These are phyloP conservation scores for Ustilago shanxiensis DNA, from an alignment of 1,284 basidiomycete species.

Conservation along the genomic window DNA sequence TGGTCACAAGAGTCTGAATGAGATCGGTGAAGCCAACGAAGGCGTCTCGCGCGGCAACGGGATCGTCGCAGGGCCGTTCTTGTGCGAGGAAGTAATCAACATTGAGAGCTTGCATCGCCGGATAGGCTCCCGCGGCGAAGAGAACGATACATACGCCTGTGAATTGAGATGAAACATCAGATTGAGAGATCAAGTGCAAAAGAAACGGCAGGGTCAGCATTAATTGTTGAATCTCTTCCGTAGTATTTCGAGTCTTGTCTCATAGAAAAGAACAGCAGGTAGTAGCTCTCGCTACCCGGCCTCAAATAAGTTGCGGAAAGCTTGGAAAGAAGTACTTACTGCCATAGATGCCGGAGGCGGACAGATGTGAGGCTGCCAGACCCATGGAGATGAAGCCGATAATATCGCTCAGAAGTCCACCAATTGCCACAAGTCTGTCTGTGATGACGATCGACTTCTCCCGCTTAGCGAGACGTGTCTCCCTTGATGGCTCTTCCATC, in stretches of 20 bases:
- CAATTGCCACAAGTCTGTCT: constrained; percentile 30
- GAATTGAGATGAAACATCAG: neutral
- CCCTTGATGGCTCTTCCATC: constrained; percentile 6
- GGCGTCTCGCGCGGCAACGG: constrained; percentile 35
- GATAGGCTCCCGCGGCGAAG: constrained; percentile 19
- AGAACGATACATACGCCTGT: constrained; percentile 22
- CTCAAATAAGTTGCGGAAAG: too few species aligned
- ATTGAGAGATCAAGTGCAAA: neutral
- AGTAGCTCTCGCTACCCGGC: too few species aligned
- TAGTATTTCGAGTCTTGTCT: too few species aligned
- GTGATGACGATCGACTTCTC: constrained; percentile 38
- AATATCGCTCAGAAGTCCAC: constrained; percentile 17
- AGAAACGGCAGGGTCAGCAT: neutral
- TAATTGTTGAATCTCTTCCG: neutral
- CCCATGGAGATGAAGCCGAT: constrained; percentile 31
- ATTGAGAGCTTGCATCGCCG: constrained; percentile 33
- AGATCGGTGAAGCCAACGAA: constrained; percentile 41
- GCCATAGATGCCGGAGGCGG: constrained; percentile 24
- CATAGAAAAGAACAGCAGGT: too few species aligned
- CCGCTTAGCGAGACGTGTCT: constrained; percentile 16
- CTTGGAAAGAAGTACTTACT: constrained; percentile 14
- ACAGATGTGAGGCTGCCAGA: constrained; percentile 26
- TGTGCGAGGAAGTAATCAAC: constrained; percentile 48
- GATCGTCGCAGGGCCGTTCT: constrained; percentile 28
- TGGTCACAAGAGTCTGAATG: constrained; percentile 6